Evolutionary conservation across 2,329 filamentous ascomycete genomes (phyloP), one percentile per base, ranked within the genome.

Genomic region (Colletotrichum agaves): DNA sequence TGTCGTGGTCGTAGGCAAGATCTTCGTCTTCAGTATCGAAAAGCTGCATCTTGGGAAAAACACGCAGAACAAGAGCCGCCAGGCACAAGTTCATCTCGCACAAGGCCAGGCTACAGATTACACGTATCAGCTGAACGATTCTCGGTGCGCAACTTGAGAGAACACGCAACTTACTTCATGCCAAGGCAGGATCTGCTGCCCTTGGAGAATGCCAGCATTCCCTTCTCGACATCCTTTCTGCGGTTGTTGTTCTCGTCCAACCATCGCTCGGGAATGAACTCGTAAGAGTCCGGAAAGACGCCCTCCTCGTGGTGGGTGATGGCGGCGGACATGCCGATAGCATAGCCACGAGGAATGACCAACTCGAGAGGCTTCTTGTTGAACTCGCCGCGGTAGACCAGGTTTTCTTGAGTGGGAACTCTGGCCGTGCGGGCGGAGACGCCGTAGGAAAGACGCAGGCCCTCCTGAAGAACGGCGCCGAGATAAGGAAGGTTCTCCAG

Each of bases 181-280:
- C 83, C 82, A 4, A 84, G 73, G 61, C 83, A 84, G n/a, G 74
- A 74, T 13, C 82, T 71, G 4, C 75, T 74, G 2, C 81, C 82
- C 55, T 78, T 81, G 3, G 77, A 78, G 68, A 84, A 84, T 1
- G 79, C 62, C 13, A 83, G 73, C 47, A 83, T 75, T 44, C 76
- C 77, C n/a, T 74, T 75, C 31, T 81, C 77, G 0, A 82, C 64
- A 1, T 73, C 70, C 47, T 76, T 76, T 4, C 74, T 74, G 33
- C 67, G 70, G 33, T 74, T 61, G 56, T 72, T 71, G 23, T 76
- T 70, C 31, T 75, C 73, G 39, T 77, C 77, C 4, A 83, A 68
- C 76, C 78, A 84, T 3, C 82, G 76, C 44, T 82, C 79, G 0
- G 82, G 82, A 3, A 69, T 52, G 62, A 81, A 84, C 0, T 71